These are phyloP conservation scores for Nakazawaea laoshanensis DNA, from an alignment of 805 yeast genomes.

Conservation along the genomic window DNA sequence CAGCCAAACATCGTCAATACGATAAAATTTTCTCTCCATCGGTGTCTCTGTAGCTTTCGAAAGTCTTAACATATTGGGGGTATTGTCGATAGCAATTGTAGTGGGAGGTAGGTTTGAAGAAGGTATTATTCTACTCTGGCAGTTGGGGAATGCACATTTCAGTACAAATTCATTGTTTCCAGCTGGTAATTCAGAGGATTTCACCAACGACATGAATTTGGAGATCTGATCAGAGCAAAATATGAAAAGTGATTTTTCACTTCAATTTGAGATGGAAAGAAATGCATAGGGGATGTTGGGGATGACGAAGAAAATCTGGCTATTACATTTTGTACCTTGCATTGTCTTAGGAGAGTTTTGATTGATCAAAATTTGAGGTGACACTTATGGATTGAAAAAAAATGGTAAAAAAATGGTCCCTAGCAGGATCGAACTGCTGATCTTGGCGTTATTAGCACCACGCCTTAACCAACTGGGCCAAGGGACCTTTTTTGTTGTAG, in stretches of 20 bases:
- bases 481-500: constrained; percentile 22
- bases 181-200: constrained; percentile 1
- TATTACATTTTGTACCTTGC: too few species aligned
- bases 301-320: too few species aligned
- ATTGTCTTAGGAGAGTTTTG: too few species aligned
- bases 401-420: constrained; percentile 71
- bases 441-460: constrained; percentile 43
- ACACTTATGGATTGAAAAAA: too few species aligned
- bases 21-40: constrained; percentile 23
- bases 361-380: too few species aligned
- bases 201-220: constrained; percentile 6
- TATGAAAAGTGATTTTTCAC: too few species aligned
- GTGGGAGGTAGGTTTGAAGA: constrained; percentile 1
- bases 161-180: not conserved
- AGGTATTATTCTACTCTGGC: constrained; percentile 4
- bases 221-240: not conserved
- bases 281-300: too few species aligned
- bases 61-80: constrained; percentile 17
- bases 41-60: constrained; percentile 24
- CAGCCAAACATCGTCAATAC: constrained; percentile 60
- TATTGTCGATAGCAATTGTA: not conserved
- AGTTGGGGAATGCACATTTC: constrained; percentile 9
- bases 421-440: constrained; percentile 87
- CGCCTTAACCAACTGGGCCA: constrained; percentile 39
- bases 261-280: too few species aligned